Evolutionary conservation across 2,329 filamentous ascomycete genomes (phyloP).

Genomic region (Aschersonia sp.): DNA sequence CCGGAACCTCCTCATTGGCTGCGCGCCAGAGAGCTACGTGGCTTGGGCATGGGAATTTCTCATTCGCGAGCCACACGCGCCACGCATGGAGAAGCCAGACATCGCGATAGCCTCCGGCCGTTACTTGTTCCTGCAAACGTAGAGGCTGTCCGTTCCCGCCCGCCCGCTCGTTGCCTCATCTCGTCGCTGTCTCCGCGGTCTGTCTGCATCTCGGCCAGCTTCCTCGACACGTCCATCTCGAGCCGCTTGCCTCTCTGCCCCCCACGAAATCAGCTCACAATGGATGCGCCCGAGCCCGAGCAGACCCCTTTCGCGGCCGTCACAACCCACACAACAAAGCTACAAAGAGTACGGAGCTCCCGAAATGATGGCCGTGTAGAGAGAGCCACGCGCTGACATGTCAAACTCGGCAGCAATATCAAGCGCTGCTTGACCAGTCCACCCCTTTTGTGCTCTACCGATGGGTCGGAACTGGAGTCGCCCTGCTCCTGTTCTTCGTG

Average conservation of each 20-base stretch:
- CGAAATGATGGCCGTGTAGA: background rate
- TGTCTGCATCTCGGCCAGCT: background rate
- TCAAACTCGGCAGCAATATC: slow-evolving; percentile 55
- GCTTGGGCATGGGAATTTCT: background rate
- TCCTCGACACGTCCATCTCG: background rate
- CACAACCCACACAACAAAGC: slow-evolving; percentile 65
- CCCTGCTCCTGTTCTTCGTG: slow-evolving; percentile 69
- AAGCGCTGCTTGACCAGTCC: slow-evolving; percentile 84
- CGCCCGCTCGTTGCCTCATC: background rate
- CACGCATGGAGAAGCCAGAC: background rate
- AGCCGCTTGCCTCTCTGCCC: background rate
- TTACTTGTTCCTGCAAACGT: background rate
- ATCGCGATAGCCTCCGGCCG: background rate
- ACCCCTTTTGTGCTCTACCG: slow-evolving; percentile 82
- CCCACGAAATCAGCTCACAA: slow-evolving; percentile 17
- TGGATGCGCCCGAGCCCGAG: slow-evolving; percentile 81
- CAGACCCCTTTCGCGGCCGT: slow-evolving; percentile 86
- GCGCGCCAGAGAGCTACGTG: too few species aligned
- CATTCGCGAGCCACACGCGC: slow-evolving; percentile 1
- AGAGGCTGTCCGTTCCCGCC: background rate
- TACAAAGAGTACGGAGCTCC: slow-evolving; percentile 46
- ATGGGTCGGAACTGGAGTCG: slow-evolving; percentile 70
- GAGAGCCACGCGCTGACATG: background rate
- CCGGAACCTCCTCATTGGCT: too few species aligned
- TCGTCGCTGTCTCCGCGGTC: background rate